Base-by-base conservation (phyloP, 2,329 filamentous ascomycete genomes). In the Cadophora luteo-olivacea region DNA sequence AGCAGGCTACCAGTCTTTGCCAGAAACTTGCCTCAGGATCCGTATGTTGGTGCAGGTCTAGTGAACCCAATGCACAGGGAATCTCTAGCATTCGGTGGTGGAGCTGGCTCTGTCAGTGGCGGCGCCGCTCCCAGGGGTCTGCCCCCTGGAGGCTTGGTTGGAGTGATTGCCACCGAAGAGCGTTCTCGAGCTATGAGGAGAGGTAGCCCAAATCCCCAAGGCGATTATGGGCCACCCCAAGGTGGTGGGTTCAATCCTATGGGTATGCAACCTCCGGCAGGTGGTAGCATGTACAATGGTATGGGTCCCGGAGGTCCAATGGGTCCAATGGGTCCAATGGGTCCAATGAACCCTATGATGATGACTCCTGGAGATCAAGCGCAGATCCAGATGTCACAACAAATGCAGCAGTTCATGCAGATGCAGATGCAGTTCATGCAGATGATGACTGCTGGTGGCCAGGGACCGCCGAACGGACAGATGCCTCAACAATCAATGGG, bases 401-500 rank as follows among this genome's bases (percentile, higher is more conserved):
- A 94, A 77, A 94, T 95, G 92, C 86, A 88, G 66, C 90, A 93
- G 75, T 94, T 95, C 81, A 94, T 95, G 91, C 91, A 94, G 77
- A 93, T 96, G 90, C 93, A 97, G 78, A 94, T 97, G 91, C 92
- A 97, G 78, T 94, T 94, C 81, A 95, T 97, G 91, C 91, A 94
- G 75, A 91, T 93, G 88, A 92, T 93, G 86, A 84, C 81, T 80
- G 41, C 65, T 12, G 61, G 62, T 24, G 69, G 72, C 12, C 73
- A 72, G 41, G 70, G 66, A 19, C 72, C 69, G 36, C 70, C 69
- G 51, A 71, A 71, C 57, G 72, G 73, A 9, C 70, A 72, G 60
- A 69, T 75, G 65, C 62, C 74, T 32, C 73, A 72, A 54, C 68
- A 71, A 62, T 70, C 70, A 22, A 60, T 73, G 68, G 67, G 74